Evolutionary conservation across 148 eudicot species (phyloP).

Genomic region (Cornus florida): DNA sequence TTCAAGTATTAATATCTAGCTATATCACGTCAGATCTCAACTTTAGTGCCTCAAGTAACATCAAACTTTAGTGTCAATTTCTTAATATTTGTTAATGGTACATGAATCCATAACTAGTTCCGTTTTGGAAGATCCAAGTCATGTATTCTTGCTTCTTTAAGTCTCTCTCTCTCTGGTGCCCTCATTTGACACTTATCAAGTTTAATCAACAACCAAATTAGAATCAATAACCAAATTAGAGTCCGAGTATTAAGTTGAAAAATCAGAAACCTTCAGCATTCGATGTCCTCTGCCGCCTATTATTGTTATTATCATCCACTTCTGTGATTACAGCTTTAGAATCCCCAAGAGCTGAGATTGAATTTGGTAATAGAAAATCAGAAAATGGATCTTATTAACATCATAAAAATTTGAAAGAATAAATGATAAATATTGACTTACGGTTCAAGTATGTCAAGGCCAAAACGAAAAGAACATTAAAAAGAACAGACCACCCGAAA

Average conservation of each 20-base stretch:
- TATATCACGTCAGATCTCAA: background rate
- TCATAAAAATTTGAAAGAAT: background rate
- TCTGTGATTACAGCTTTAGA: slow-evolving; percentile 26
- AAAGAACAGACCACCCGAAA: slow-evolving; percentile 26
- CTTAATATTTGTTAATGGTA: too few relatives aligned
- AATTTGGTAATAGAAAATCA: background rate
- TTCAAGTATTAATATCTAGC: background rate
- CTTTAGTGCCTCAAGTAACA: background rate
- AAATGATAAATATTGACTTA: slow-evolving; percentile 11
- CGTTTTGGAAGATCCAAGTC: background rate
- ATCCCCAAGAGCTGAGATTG: slow-evolving; percentile 33
- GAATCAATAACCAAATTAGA: background rate
- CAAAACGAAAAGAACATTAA: slow-evolving; percentile 26
- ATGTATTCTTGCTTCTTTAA: background rate
- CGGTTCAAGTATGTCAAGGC: slow-evolving; percentile 34
- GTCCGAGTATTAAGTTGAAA: background rate
- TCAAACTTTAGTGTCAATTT: background rate
- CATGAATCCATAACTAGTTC: background rate
- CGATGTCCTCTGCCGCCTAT: background rate
- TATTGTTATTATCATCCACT: slow-evolving; percentile 16
- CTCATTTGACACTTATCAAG: background rate
- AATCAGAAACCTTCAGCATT: slow-evolving; percentile 13
- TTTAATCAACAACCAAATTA: too few relatives aligned
- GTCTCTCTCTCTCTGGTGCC: too few relatives aligned
- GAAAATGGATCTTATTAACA: background rate